phyloP scores from a whole-genome alignment of 1,284 basidiomycete species.

The Coniferiporia sulphurascens region DNA sequence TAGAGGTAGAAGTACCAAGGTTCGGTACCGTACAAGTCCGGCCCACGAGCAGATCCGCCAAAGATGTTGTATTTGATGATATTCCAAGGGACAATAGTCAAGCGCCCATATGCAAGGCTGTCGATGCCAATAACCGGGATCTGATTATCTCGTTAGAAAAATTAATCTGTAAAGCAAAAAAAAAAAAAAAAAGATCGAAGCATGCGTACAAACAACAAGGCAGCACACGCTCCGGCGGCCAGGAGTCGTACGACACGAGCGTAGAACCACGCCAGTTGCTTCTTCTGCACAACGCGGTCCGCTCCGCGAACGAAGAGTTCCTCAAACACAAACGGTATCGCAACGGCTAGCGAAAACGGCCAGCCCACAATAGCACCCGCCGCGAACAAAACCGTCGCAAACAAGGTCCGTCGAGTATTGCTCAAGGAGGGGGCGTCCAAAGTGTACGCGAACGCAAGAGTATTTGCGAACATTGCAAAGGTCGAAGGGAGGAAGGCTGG shows the following conservation, averaged over 20 bases:
- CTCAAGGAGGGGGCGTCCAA: slow-evolving; percentile 63
- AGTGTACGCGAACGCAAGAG: slow-evolving; percentile 76
- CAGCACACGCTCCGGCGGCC: slow-evolving; percentile 51
- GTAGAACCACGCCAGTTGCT: slow-evolving; percentile 50
- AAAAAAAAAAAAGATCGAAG: slow-evolving; percentile 1
- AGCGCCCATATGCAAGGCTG: slow-evolving; percentile 81
- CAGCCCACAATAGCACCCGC: slow-evolving; percentile 88
- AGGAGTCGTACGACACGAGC: slow-evolving; percentile 61
- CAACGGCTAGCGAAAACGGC: slow-evolving; percentile 88
- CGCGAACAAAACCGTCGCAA: slow-evolving; percentile 71
- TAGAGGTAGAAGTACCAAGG: slow-evolving; percentile 80
- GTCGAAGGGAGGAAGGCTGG: slow-evolving; percentile 90
- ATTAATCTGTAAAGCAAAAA: not conserved
- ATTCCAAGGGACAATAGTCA: slow-evolving; percentile 85
- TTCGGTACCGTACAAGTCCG: slow-evolving; percentile 91
- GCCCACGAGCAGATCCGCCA: slow-evolving; percentile 70
- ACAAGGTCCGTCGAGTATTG: slow-evolving; percentile 51
- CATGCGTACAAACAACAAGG: slow-evolving; percentile 62
- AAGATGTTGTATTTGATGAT: slow-evolving; percentile 95
- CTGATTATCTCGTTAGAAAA: slow-evolving; percentile 35
- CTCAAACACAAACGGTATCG: slow-evolving; percentile 88
- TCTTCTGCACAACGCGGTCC: slow-evolving; percentile 58
- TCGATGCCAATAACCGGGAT: slow-evolving; percentile 80
- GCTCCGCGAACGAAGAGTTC: slow-evolving; percentile 79
- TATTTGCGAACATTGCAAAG: slow-evolving; percentile 90